Evolutionary conservation across 2,329 filamentous ascomycete genomes (phyloP), one percentile per base, ranked within the genome.

Genomic region (Karstenula rhodostoma): DNA sequence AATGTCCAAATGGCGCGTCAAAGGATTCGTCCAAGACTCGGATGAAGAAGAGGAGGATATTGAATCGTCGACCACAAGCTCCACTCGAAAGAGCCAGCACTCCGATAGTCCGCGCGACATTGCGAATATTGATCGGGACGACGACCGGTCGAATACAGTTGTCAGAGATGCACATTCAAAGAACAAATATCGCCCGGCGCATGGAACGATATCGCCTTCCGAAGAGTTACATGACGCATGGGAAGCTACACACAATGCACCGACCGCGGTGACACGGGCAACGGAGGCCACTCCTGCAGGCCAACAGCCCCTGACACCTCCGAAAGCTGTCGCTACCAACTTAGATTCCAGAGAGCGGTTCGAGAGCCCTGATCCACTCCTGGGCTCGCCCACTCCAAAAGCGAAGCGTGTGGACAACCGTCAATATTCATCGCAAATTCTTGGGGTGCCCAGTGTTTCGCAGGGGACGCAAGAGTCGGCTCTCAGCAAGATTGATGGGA

Each of bases 1-100:
- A 79, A 84, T 84, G 82, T 82, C 77, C 73, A 74, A 75, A 76
- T 84, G 82, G 82, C 78, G 80, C 67, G 74, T 78, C 67, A 78
- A 74, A 73, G 82, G 82, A 66, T 83, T 79, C 74, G 82, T 84
- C 65, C 77, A 76, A 73, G 82, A 84, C 72, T 84, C 82, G 61
- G 82, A 84, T 76, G 82, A 83, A 58, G 82, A 83, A 53, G 81
- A 76, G 19, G 70, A 73, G 40, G 69, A 75, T 52, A 32, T 75
- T 35, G 74, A 76, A 47, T 73, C 57, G 32, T 65, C 63, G 17
- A 57, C 64, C 51, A 51, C 50, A 33, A 61, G 40, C 57, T 52
- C 63, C n/a, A 53, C 60, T 19, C 40, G 54, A 32, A 46, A 54
- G 17, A 56, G 25, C 47, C 59, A 58, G 29, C 35, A 66, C 68